These are phyloP conservation scores for Alternaria sp. DNA, from an alignment of 2,329 filamentous ascomycete genomes.

Conservation along the genomic window DNA sequence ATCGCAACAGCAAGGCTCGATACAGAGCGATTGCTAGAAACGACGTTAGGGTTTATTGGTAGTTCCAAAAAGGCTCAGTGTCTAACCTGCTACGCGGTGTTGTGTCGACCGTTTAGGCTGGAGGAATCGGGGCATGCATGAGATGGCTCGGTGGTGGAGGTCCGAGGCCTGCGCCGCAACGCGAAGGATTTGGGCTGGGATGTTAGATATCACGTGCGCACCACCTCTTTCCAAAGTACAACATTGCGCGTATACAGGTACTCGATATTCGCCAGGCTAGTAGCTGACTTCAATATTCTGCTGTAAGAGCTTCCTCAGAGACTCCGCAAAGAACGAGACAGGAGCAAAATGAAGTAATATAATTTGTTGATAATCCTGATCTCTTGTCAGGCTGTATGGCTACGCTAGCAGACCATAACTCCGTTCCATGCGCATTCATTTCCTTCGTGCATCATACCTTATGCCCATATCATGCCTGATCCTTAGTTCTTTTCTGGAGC, in stretches of 20 bases:
- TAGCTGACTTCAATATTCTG: not conserved
- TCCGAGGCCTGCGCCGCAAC: not conserved
- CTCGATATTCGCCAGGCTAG: not conserved
- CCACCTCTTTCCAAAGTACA: not conserved
- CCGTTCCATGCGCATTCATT: constrained; percentile 39
- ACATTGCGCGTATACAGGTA: not conserved
- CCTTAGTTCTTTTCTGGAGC: not conserved
- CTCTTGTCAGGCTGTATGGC: constrained; percentile 15
- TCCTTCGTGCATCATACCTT: constrained; percentile 6
- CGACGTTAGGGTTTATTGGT: constrained; percentile 6
- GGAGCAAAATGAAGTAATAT: not conserved
- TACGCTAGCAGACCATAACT: constrained; percentile 31
- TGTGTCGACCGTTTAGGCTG: constrained; percentile 55
- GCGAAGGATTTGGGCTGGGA: constrained; percentile 18
- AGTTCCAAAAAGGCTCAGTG: not conserved
- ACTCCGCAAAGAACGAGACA: not conserved
- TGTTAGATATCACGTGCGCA: constrained; percentile 32
- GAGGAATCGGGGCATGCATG: constrained; percentile 55
- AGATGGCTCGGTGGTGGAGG: constrained; percentile 20
- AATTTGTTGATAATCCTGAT: constrained; percentile 15
- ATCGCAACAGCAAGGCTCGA: constrained; percentile 69
- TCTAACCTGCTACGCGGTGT: constrained; percentile 60
- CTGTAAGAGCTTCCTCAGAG: not conserved
- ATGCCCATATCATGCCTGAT: not conserved
- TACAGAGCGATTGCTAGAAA: constrained; percentile 71